A percentile compares a stretch with the other conserved stretches of the same genome.
These are phyloP conservation scores for Wilcoxina mikolae DNA, from an alignment of 495 filamentous ascomycete genomes.

Conservation along the genomic window DNA sequence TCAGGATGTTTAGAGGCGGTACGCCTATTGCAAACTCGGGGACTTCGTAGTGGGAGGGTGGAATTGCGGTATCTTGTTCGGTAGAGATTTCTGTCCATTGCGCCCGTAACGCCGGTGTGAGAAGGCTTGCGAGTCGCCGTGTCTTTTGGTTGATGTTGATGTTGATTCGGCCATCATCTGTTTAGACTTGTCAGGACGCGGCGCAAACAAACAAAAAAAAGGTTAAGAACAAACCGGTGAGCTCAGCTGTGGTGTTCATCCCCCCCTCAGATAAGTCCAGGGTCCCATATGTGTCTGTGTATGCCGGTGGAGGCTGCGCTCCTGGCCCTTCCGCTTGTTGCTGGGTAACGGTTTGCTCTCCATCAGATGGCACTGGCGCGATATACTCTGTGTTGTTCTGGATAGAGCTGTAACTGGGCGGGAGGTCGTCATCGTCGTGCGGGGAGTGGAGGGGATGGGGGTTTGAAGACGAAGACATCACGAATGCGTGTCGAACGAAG, in stretches of 20 bases:
- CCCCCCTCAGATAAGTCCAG: conserved; percentile 39
- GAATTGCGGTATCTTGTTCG: conserved; percentile 1
- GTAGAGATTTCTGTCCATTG: conserved; percentile 37
- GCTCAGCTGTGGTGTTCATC: conserved; percentile 39
- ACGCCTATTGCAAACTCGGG: conserved; percentile 31
- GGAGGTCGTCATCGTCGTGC: neutral
- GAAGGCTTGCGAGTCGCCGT: conserved; percentile 45
- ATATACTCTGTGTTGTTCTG: neutral
- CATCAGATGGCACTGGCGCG: neutral
- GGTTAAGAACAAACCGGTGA: conserved; percentile 30
- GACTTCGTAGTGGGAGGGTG: conserved; percentile 41
- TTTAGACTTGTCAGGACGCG: conserved; percentile 58
- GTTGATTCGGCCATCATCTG: conserved; percentile 51
- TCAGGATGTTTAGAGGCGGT: conserved; percentile 50
- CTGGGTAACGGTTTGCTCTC: neutral
- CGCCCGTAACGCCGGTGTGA: conserved; percentile 48
- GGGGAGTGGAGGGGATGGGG: neutral
- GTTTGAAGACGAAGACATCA: neutral
- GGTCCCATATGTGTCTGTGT: conserved; percentile 36
- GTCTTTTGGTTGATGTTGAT: conserved; percentile 56
- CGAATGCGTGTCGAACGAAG: too few species aligned
- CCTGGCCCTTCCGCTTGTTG: conserved; percentile 23
- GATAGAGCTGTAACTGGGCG: neutral
- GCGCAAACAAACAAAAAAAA: conserved; percentile 46
- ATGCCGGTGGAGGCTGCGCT: conserved; percentile 34